Evolutionary conservation across 495 filamentous ascomycete genomes (phyloP).

Genomic region (Venustampulla echinocandica): DNA sequence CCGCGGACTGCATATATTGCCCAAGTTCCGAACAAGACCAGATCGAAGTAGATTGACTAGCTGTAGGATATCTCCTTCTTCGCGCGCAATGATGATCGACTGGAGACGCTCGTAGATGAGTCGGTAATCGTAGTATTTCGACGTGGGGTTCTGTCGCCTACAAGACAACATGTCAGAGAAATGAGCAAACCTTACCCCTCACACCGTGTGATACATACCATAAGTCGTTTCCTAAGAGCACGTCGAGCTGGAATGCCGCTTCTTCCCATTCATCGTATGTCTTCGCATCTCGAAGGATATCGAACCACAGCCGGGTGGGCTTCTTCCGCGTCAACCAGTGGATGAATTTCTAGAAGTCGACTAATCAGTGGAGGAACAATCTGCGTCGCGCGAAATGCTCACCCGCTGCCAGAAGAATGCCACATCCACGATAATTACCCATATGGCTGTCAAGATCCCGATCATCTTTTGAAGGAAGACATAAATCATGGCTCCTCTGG

Average conservation of each 20-base stretch:
- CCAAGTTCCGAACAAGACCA: constrained; percentile 82
- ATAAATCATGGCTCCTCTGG: too few relatives aligned
- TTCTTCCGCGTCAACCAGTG: constrained; percentile 47
- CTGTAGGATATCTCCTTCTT: constrained; percentile 63
- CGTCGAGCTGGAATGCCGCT: constrained; percentile 70
- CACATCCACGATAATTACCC: constrained; percentile 52
- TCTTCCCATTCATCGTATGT: constrained; percentile 79
- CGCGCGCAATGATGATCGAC: constrained; percentile 63
- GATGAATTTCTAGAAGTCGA: constrained; percentile 39
- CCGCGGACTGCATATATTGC: constrained; percentile 78
- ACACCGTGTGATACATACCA: constrained; percentile 53
- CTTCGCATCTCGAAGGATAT: constrained; percentile 51
- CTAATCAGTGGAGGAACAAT: background rate
- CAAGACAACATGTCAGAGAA: background rate
- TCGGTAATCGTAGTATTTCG: constrained; percentile 78
- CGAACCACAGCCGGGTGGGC: constrained; percentile 43
- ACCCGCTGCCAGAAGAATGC: constrained; percentile 57
- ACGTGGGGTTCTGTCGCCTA: constrained; percentile 74
- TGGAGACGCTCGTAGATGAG: constrained; percentile 73
- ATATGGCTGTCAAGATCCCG: constrained; percentile 40
- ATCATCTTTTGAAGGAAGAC: too few relatives aligned
- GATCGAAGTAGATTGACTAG: constrained; percentile 75
- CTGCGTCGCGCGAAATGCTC: constrained; percentile 17
- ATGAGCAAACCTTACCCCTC: too few relatives aligned
- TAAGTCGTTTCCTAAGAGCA: constrained; percentile 65